Conservation (phyloP, 805 yeast species). For the Kodamaea kaohsiungensis region DNA sequence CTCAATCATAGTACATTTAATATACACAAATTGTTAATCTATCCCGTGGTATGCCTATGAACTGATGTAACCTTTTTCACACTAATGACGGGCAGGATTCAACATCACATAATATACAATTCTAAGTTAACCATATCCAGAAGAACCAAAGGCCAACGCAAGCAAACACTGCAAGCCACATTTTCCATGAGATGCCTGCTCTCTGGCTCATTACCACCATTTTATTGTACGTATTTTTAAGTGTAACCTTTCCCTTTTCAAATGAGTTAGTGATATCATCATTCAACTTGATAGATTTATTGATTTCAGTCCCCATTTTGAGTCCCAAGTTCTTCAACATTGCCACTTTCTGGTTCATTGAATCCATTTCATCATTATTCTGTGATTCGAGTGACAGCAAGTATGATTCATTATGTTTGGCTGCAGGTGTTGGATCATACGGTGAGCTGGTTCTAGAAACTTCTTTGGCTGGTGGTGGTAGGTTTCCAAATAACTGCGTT, state of each 20-base stretch:
- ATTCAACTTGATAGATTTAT: slow-evolving; percentile 39
- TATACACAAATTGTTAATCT: neutral
- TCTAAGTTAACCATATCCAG: slow-evolving; percentile 41
- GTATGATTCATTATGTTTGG: slow-evolving; percentile 43
- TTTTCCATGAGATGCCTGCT: slow-evolving; percentile 46
- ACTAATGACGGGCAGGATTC: neutral
- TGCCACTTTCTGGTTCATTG: slow-evolving; percentile 42
- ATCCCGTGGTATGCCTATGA: neutral
- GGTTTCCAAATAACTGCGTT: slow-evolving; percentile 36
- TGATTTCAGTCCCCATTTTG: slow-evolving; percentile 46
- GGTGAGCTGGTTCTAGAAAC: slow-evolving; percentile 36
- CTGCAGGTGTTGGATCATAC: slow-evolving; percentile 34
- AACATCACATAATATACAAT: neutral
- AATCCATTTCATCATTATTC: slow-evolving; percentile 42
- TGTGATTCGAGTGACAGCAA: slow-evolving; percentile 46
- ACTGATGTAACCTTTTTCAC: neutral
- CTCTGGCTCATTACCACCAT: slow-evolving; percentile 48
- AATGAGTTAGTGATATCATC: slow-evolving; percentile 42
- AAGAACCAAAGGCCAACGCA: slow-evolving; percentile 40
- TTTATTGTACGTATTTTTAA: slow-evolving; percentile 43
- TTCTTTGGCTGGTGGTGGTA: slow-evolving; percentile 21
- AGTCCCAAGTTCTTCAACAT: slow-evolving; percentile 43
- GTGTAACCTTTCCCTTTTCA: slow-evolving; percentile 40
- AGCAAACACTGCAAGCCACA: slow-evolving; percentile 44
- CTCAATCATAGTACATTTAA: neutral